Evolutionary conservation across 1,139 yeast species (phyloP).

Genomic region (Yamadazyma dendronema): DNA sequence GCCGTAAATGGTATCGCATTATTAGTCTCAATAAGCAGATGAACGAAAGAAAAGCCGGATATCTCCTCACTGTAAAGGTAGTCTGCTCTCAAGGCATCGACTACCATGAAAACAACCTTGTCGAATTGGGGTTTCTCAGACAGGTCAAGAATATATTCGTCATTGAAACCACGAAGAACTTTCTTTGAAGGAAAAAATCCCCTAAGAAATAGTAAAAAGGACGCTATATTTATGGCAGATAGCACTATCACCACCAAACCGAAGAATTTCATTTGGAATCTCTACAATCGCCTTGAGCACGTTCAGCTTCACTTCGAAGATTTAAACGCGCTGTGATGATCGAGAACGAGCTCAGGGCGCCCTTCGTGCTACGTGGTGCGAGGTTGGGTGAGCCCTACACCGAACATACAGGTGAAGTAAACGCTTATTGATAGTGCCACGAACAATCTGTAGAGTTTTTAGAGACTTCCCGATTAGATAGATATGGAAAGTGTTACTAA

Average conservation of each 20-base stretch:
- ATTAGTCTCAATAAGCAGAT: constrained; percentile 62
- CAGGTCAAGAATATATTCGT: constrained; percentile 20
- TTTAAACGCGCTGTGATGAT: too few species aligned
- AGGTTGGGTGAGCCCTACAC: too few species aligned
- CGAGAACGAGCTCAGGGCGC: too few species aligned
- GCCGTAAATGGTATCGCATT: constrained; percentile 87
- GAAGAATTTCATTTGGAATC: neutral
- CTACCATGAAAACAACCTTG: constrained; percentile 74
- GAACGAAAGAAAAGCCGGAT: constrained; percentile 61
- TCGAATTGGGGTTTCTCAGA: constrained; percentile 50
- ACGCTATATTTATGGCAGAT: constrained; percentile 7
- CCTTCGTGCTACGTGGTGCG: too few species aligned
- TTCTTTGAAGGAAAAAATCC: constrained; percentile 93
- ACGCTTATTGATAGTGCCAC: too few species aligned
- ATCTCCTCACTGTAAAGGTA: constrained; percentile 67
- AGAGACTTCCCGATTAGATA: too few species aligned
- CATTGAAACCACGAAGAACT: constrained; percentile 56
- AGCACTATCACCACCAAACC: constrained; percentile 2
- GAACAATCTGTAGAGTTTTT: too few species aligned
- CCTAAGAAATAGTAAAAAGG: constrained; percentile 56
- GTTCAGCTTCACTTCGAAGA: too few species aligned
- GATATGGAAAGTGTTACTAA: too few species aligned
- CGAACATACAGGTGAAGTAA: too few species aligned
- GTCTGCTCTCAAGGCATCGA: constrained; percentile 92
- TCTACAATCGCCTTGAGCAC: too few species aligned